These are phyloP conservation scores for Penicillium cataractarum DNA, from an alignment of 495 filamentous ascomycete genomes.

Conservation along the genomic window DNA sequence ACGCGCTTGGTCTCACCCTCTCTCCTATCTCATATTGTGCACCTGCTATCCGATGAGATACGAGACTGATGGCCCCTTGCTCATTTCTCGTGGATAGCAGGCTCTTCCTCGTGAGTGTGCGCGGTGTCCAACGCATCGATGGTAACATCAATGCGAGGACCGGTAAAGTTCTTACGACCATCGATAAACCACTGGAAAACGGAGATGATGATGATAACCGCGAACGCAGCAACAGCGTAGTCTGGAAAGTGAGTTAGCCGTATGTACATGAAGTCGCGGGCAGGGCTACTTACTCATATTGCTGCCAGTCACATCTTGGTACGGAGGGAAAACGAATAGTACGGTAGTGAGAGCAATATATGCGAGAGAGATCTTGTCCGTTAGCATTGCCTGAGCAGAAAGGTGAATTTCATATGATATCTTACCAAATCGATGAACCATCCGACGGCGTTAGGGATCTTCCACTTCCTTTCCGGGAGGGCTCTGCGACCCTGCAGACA, in stretches of 20 bases:
- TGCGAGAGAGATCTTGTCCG: conserved; percentile 56
- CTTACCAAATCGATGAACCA: conserved; percentile 64
- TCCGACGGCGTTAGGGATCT: conserved; percentile 55
- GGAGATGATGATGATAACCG: conserved; percentile 65
- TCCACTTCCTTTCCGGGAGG: conserved; percentile 63
- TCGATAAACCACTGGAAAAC: conserved; percentile 68
- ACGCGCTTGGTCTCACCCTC: too few relatives aligned
- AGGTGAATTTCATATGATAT: conserved; percentile 17
- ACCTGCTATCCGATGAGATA: neutral
- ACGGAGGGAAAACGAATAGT: conserved; percentile 72
- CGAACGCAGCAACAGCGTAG: conserved; percentile 72
- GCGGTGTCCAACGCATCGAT: conserved; percentile 18
- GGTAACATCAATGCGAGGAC: conserved; percentile 53
- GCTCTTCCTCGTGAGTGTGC: conserved; percentile 6
- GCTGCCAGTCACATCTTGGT: conserved; percentile 60
- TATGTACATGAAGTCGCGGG: neutral
- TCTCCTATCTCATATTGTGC: neutral
- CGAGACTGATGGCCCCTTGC: neutral
- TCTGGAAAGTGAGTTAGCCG: conserved; percentile 31
- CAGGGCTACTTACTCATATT: conserved; percentile 63
- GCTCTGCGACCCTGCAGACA: conserved; percentile 62
- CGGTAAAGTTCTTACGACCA: conserved; percentile 67
- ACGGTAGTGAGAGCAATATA: conserved; percentile 72
- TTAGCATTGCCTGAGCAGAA: conserved; percentile 19
- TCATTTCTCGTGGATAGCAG: conserved; percentile 9